phyloP scores from a whole-genome alignment of 1,284 basidiomycete species.

The Rhodotorula glutinis region DNA sequence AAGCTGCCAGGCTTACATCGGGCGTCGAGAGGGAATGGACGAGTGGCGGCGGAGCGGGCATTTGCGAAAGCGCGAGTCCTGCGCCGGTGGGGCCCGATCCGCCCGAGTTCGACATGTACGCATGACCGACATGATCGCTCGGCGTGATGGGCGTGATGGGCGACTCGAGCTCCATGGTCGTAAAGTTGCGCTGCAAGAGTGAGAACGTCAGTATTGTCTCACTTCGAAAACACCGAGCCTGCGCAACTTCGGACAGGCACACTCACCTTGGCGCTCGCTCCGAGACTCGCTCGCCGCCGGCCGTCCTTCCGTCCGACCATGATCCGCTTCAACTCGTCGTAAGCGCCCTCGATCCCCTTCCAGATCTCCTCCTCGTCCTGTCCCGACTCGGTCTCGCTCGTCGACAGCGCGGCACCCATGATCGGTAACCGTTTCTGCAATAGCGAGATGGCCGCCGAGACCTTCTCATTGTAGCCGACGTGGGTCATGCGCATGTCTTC shows the following conservation, averaged over 20 bases:
- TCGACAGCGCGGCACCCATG: conserved; percentile 36
- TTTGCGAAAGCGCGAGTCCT: too few relatives aligned
- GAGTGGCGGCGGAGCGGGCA: conserved; percentile 19
- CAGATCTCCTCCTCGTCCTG: conserved; percentile 42
- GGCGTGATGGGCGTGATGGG: conserved; percentile 21
- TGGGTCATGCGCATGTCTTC: neutral
- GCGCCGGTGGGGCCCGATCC: neutral
- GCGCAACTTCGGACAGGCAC: too few relatives aligned
- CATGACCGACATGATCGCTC: neutral
- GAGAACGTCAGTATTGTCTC: neutral
- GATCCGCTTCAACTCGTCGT: conserved; percentile 34
- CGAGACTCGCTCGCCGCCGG: neutral
- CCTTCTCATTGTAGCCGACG: conserved; percentile 25
- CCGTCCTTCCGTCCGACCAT: conserved; percentile 27
- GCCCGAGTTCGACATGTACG: neutral
- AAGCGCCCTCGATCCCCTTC: conserved; percentile 40
- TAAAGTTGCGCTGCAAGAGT: conserved; percentile 9
- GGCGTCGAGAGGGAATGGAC: conserved; percentile 32
- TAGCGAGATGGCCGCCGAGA: conserved; percentile 30
- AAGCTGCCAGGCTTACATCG: conserved; percentile 17
- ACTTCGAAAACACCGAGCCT: neutral
- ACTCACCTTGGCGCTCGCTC: conserved; percentile 10
- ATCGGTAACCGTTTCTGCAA: conserved; percentile 37
- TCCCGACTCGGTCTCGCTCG: conserved; percentile 27
- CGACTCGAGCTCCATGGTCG: conserved; percentile 38